These are phyloP conservation scores for Quercus dentata DNA, from an alignment of 306 rosid species.

Conservation along the genomic window DNA sequence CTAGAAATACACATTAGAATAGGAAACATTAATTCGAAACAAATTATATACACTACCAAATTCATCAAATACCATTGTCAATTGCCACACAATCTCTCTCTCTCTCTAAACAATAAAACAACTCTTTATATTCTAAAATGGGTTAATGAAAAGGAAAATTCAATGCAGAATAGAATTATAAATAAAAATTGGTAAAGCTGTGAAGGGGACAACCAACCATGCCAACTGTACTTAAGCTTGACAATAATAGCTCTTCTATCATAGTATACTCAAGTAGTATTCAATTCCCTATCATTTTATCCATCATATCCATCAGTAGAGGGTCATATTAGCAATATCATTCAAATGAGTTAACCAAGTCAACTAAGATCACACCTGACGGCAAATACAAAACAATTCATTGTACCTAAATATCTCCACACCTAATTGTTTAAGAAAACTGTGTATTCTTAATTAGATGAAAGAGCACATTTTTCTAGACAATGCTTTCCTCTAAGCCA, in stretches of 20 bases:
- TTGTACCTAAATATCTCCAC: background rate
- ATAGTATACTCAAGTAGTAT: no score
- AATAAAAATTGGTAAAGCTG: no score
- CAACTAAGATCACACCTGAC: background rate
- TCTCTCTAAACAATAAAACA: background rate
- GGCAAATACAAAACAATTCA: background rate
- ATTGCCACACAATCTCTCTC: background rate
- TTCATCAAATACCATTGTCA: background rate
- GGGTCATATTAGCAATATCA: background rate
- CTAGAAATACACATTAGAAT: no score
- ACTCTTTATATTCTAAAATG: no score
- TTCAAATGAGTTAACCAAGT: background rate
- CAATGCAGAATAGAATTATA: no score
- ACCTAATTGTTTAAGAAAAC: background rate
- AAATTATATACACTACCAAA: background rate
- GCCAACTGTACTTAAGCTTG: no score
- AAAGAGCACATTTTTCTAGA: no score
- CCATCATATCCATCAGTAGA: background rate
- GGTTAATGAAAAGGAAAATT: no score
- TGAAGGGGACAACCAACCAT: no score
- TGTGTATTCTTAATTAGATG: background rate
- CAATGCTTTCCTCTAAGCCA: no score
- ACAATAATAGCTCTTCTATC: no score
- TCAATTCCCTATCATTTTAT: background rate
- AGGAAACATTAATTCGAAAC: background rate